Percentiles rank a stretch among this genome's conserved stretches.
These are phyloP conservation scores for Porcisia deanei DNA, from an alignment of 208 protist genomes.

Conservation along the genomic window DNA sequence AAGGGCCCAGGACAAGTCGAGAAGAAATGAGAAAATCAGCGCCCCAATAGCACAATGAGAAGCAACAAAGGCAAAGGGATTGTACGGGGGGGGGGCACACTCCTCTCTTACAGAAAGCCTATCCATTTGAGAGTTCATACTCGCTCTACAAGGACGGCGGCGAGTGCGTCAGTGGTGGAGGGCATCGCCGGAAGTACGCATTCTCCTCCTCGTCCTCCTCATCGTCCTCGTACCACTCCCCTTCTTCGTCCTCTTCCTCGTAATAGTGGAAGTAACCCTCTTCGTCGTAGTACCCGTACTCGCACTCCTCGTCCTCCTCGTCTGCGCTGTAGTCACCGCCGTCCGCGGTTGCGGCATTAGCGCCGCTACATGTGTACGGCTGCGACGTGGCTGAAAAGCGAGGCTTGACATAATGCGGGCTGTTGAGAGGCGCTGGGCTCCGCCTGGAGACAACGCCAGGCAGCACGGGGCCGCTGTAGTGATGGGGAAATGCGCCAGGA, in stretches of 20 bases:
- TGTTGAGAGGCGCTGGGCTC: not conserved
- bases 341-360: not conserved
- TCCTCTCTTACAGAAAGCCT: not conserved
- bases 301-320: constrained; percentile 39
- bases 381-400: not conserved
- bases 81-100: not conserved
- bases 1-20: not conserved
- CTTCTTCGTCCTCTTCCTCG: constrained; percentile 29
- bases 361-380: not conserved
- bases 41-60: no score
- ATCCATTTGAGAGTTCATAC: not conserved
- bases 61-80: no score
- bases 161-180: constrained; percentile 44
- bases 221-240: constrained; percentile 23
- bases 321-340: constrained; percentile 14
- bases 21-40: not conserved
- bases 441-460: not conserved
- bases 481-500: not conserved
- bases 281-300: constrained; percentile 41
- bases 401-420: not conserved
- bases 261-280: constrained; percentile 37
- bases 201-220: constrained; percentile 26
- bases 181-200: constrained; percentile 29
- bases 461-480: not conserved
- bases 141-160: constrained; percentile 43